Evolutionary conservation across 768 basidiomycete genomes (phyloP), one percentile per base, ranked within the genome.

Genomic region (Russula sp.): DNA sequence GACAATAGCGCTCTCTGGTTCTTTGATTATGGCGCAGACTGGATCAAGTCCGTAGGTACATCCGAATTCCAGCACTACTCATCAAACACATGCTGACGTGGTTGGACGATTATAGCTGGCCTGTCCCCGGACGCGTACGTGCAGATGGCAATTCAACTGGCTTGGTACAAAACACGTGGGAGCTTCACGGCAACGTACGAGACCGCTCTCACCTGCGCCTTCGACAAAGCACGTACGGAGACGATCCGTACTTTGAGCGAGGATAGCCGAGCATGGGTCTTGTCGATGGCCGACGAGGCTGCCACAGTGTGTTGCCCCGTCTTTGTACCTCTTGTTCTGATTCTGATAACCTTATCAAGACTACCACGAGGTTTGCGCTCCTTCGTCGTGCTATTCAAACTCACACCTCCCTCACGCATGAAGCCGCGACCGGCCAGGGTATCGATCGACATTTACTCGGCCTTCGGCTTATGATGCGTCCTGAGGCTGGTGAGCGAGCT

Each of bases 361-460:
- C 49, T 9, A 32, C 42, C 65, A 80, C 67, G 2, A 76, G 74
- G 38, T 77, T 81, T 48, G 60, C 72, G 1, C 79, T 86, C 32
- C 80, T 98, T 3, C 79, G 76, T 7, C 78, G 79, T 8, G 94
- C 95, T 0, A 77, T 90, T 20, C 78, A 80, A 60, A 82, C 81
- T 0, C 95, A 97, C 68, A 82, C 80, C 38, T 74, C 76, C 3
- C 84, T 88, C 49, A 90, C 89, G 6, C 84, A 86, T 29, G 84
- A 86, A 65, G 88, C 92, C 0, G 85, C 88, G 47, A 83, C 83
- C 0, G 94, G 94, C 11, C 81, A 83, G 45, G 95, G 93, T 3
- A 87, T 91, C 66, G 95, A 98, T 69, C 82, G 94, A 22, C 94
- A 97, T 73, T 79, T 96, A n/a, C 84, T 95, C 66, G 93, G 92